Conservation (phyloP, 257 asterid species). For the Lycium barbarum region DNA sequence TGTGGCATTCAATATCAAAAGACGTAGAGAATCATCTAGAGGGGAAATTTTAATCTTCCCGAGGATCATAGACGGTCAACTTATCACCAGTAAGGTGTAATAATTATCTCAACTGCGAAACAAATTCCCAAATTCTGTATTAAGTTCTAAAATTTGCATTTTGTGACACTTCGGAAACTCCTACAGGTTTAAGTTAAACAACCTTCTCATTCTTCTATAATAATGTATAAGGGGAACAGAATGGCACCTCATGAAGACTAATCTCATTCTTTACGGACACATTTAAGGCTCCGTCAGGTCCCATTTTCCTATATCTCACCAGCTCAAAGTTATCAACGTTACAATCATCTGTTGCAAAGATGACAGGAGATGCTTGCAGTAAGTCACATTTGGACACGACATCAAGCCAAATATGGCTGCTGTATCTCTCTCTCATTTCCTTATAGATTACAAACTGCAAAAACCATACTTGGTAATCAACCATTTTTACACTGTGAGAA, state of each 20-base stretch:
- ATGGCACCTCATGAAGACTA: conserved; percentile 74
- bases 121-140: background rate
- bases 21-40: background rate
- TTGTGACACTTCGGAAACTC: background rate
- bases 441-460: conserved; percentile 80
- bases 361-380: conserved; percentile 67
- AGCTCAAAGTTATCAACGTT: conserved; percentile 63
- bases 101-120: background rate
- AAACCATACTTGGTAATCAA: conserved; percentile 30
- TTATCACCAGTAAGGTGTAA: background rate
- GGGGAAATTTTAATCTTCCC: background rate
- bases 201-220: background rate
- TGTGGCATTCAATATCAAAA: background rate
- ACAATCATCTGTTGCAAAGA: conserved; percentile 74
- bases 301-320: conserved; percentile 72
- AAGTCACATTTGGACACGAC: conserved; percentile 91
- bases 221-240: conserved; percentile 31
- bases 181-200: background rate
- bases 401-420: conserved; percentile 91
- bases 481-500: conserved; percentile 20
- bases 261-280: conserved; percentile 74
- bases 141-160: background rate
- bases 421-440: conserved; percentile 85
- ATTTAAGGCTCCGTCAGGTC: conserved; percentile 83
- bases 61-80: background rate